These are phyloP conservation scores for Aspergillus affinis DNA, from an alignment of 495 filamentous ascomycete species.

Conservation along the genomic window DNA sequence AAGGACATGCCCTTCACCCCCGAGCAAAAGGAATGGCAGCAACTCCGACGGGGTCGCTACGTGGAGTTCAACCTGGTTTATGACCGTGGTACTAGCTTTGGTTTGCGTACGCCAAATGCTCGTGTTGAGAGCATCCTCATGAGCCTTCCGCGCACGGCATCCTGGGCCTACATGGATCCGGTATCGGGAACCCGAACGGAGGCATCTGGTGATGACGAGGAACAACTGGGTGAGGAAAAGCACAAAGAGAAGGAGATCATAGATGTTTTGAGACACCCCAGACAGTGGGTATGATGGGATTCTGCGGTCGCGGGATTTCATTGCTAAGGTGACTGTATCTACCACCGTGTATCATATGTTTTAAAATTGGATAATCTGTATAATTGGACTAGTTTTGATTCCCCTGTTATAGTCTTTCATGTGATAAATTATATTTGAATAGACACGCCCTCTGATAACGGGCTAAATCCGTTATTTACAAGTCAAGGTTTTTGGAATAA, in stretches of 20 bases:
- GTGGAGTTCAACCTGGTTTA: conserved; percentile 99
- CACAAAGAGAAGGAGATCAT: conserved; percentile 66
- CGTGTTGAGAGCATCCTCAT: conserved; percentile 96
- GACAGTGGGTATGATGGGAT: conserved; percentile 77
- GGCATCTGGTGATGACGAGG: conserved; percentile 30
- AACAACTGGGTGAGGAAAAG: conserved; percentile 43
- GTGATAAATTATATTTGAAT: neutral
- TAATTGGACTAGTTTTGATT: neutral
- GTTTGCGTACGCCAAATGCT: conserved; percentile 86
- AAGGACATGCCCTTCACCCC: conserved; percentile 90
- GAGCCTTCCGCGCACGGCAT: conserved; percentile 90
- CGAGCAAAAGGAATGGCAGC: conserved; percentile 92
- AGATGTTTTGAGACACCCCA: conserved; percentile 79
- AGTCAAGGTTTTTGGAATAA: neutral
- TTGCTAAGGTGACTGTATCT: neutral
- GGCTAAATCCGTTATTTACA: too few relatives aligned
- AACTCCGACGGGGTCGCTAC: conserved; percentile 86
- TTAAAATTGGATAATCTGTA: neutral
- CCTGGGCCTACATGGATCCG: conserved; percentile 93
- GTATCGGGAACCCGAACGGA: conserved; percentile 48
- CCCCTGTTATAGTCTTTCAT: neutral
- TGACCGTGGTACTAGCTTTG: conserved; percentile 93
- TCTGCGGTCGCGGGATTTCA: neutral
- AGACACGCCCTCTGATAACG: too few relatives aligned
- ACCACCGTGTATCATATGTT: neutral